phyloP scores from a whole-genome alignment of 257 asterid genomes.

The Phtheirospermum japonicum region DNA sequence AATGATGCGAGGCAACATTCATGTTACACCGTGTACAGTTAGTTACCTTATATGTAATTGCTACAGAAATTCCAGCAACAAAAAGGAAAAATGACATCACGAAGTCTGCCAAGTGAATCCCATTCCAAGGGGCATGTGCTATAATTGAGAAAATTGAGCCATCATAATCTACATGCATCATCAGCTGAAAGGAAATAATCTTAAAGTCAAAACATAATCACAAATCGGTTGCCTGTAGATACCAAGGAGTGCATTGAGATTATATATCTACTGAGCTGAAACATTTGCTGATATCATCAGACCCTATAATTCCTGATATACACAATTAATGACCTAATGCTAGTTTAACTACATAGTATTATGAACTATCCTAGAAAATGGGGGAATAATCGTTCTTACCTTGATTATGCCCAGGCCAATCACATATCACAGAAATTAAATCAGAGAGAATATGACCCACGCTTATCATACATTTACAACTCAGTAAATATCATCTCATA shows the following conservation, averaged over 20 bases:
- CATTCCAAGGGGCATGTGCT: constrained; percentile 83
- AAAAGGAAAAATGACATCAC: constrained; percentile 92
- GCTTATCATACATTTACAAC: too few relatives aligned
- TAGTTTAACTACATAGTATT: too few relatives aligned
- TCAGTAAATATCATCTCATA: too few relatives aligned
- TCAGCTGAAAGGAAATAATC: too few relatives aligned
- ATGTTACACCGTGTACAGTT: background rate
- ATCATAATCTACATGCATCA: constrained; percentile 70
- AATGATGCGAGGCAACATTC: background rate
- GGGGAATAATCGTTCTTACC: too few relatives aligned
- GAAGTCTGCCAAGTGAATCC: constrained; percentile 76
- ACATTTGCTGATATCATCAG: background rate
- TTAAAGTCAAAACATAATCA: constrained; percentile 7
- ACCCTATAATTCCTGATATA: constrained; percentile 5
- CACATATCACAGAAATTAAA: too few relatives aligned
- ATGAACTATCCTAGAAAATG: too few relatives aligned
- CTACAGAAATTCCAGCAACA: too few relatives aligned
- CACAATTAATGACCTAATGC: too few relatives aligned
- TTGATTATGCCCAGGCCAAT: too few relatives aligned
- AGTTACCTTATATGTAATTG: constrained; percentile 63
- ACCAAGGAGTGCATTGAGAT: background rate
- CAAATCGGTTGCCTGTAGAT: background rate
- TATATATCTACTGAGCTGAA: background rate
- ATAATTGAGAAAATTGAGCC: constrained; percentile 69
- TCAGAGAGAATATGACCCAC: too few relatives aligned